Conservation (phyloP, 495 filamentous ascomycete species). For the Podospora didyma region DNA sequence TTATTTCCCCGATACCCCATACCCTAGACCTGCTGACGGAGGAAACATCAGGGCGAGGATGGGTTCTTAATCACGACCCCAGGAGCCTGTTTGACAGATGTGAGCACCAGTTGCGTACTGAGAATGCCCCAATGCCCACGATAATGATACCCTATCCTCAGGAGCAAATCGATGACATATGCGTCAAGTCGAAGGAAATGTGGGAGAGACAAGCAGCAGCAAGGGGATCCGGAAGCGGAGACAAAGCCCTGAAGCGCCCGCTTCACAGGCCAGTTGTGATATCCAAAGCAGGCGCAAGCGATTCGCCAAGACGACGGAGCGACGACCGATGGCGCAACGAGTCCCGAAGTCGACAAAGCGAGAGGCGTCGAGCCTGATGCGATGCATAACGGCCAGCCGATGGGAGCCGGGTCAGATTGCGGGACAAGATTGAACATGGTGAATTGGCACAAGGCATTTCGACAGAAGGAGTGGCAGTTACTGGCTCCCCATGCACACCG, state of each 20-base stretch:
- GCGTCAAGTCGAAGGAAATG: conserved; percentile 50
- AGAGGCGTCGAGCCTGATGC: conserved; percentile 20
- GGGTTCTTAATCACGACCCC: conserved; percentile 54
- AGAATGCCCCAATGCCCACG: conserved; percentile 7
- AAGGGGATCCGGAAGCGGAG: conserved; percentile 39
- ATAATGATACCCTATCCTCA: conserved; percentile 31
- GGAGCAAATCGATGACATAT: conserved; percentile 58
- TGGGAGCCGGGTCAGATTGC: background rate
- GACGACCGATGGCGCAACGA: conserved; percentile 26
- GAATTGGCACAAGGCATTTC: conserved; percentile 11
- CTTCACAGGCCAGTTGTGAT: conserved; percentile 52
- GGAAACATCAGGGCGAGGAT: conserved; percentile 46
- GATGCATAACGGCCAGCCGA: conserved; percentile 6
- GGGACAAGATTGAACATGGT: conserved; percentile 17
- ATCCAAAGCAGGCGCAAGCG: conserved; percentile 35
- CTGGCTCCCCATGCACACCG: conserved; percentile 12
- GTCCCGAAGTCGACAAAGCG: conserved; percentile 19
- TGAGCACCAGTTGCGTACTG: conserved; percentile 27
- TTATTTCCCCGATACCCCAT: conserved; percentile 6
- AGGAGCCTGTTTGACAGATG: conserved; percentile 50
- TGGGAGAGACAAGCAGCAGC: conserved; percentile 56
- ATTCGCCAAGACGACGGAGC: conserved; percentile 24
- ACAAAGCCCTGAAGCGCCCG: conserved; percentile 49
- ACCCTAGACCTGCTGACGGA: conserved; percentile 25
- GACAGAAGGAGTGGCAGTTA: conserved; percentile 12